phyloP scores from a whole-genome alignment of 179 eudicot species.

The Patellifolia procumbens region DNA sequence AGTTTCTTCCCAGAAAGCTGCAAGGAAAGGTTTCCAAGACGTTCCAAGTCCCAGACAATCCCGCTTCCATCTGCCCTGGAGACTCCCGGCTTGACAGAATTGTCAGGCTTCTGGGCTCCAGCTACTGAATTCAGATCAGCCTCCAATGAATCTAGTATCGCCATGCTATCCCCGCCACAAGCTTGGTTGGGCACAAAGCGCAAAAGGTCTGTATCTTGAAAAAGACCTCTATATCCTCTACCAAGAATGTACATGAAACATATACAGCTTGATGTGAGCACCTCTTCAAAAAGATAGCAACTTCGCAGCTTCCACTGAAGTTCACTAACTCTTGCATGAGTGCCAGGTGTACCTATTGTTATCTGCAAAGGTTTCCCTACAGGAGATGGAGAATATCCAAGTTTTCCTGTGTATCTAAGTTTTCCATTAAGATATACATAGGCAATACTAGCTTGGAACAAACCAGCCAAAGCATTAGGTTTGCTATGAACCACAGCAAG shows the following conservation, averaged over 20 bases:
- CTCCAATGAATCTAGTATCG: constrained; percentile 93
- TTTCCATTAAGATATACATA: constrained; percentile 92
- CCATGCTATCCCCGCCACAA: constrained; percentile 98
- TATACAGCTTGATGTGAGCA: constrained; percentile 80
- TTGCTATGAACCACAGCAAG: constrained; percentile 98
- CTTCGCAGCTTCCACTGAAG: constrained; percentile 91
- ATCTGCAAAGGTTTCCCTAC: constrained; percentile 88
- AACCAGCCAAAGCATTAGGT: constrained; percentile 99
- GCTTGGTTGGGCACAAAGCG: constrained; percentile 97
- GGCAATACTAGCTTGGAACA: constrained; percentile 98
- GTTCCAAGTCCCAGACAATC: constrained; percentile 93
- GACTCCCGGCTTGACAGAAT: constrained; percentile 57
- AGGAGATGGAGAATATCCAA: constrained; percentile 99
- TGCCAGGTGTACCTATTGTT: constrained; percentile 86
- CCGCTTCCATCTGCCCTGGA: constrained; percentile 88
- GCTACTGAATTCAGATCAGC: constrained; percentile 61
- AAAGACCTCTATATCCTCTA: constrained; percentile 98
- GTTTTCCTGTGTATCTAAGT: constrained; percentile 87
- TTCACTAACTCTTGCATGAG: constrained; percentile 67
- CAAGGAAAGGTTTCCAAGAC: constrained; percentile 80
- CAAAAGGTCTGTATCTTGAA: constrained; percentile 90
- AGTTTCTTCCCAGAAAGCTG: constrained; percentile 94
- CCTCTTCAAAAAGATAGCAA: constrained; percentile 99
- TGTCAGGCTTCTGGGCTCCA: constrained; percentile 70
- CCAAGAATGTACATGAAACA: constrained; percentile 99